Conservation (phyloP, 2,329 filamentous ascomycete species). For the Colletotrichum noveboracense region DNA sequence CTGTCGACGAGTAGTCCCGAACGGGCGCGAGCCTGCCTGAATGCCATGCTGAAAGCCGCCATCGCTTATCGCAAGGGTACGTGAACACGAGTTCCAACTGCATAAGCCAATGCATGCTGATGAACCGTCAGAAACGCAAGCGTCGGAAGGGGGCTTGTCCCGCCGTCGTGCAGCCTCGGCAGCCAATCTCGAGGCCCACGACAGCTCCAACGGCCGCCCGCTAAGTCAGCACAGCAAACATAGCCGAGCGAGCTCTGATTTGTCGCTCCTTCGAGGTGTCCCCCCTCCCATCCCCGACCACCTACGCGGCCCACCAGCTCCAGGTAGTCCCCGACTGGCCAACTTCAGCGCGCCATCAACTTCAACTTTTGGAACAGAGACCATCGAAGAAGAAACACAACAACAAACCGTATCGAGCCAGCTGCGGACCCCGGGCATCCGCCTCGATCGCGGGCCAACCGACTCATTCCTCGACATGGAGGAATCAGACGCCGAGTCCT, state of each 20-base stretch:
- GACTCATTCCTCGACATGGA: slow-evolving; percentile 71
- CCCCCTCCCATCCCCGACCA: slow-evolving; percentile 50
- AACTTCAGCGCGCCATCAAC: slow-evolving; percentile 38
- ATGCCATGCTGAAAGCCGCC: slow-evolving; percentile 75
- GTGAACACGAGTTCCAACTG: slow-evolving; percentile 32
- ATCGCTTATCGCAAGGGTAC: slow-evolving; percentile 73
- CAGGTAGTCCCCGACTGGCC: slow-evolving; percentile 50
- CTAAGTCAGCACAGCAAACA: slow-evolving; percentile 69
- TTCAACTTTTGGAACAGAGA: slow-evolving; percentile 43
- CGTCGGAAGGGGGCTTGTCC: slow-evolving; percentile 43
- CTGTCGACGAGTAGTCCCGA: slow-evolving; percentile 74
- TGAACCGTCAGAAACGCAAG: slow-evolving; percentile 18
- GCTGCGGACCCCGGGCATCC: slow-evolving; percentile 57
- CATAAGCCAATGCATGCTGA: slow-evolving; percentile 6
- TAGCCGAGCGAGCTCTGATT: slow-evolving; percentile 74
- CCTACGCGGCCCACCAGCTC: slow-evolving; percentile 30
- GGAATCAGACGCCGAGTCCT: slow-evolving; percentile 72
- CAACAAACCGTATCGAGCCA: slow-evolving; percentile 53
- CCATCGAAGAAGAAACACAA: slow-evolving; percentile 35
- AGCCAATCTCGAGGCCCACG: slow-evolving; percentile 63
- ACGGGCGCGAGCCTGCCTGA: slow-evolving; percentile 76
- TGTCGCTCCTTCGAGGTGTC: slow-evolving; percentile 63
- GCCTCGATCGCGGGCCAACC: slow-evolving; percentile 52
- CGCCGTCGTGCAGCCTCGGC: slow-evolving; percentile 66
- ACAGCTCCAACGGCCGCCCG: slow-evolving; percentile 55